Evolutionary conservation across 2,329 filamentous ascomycete genomes (phyloP).

Genomic region (Beauveria pseudobassiana): DNA sequence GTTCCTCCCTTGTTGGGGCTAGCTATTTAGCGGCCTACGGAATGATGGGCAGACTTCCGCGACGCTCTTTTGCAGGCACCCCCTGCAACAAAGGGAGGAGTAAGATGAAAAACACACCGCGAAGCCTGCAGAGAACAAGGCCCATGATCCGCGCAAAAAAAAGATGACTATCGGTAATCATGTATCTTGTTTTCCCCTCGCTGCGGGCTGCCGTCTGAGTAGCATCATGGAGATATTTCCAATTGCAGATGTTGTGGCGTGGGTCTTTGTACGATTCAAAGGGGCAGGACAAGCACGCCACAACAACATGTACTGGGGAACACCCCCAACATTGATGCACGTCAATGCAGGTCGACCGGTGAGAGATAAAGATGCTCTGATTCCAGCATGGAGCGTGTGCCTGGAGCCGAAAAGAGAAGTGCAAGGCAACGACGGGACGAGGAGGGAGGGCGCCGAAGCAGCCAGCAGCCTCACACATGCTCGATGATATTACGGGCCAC

Average conservation of each 20-base stretch:
- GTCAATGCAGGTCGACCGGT: background rate
- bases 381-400: background rate
- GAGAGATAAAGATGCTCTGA: background rate
- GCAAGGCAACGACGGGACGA: background rate
- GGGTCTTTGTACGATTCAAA: background rate
- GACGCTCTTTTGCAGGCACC: background rate
- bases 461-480: background rate
- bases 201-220: too few species aligned
- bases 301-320: background rate
- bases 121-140: background rate
- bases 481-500: background rate
- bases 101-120: too few species aligned
- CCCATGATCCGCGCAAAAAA: background rate
- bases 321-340: background rate
- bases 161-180: too few species aligned
- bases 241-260: background rate
- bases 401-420: background rate
- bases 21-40: background rate
- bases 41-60: background rate
- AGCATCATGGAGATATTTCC: conserved; percentile 1
- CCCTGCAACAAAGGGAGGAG: background rate
- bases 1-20: background rate
- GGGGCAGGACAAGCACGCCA: background rate
- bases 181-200: too few species aligned
- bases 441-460: background rate